phyloP scores from a whole-genome alignment of 768 basidiomycete species.

The Tremella mesenterica region DNA sequence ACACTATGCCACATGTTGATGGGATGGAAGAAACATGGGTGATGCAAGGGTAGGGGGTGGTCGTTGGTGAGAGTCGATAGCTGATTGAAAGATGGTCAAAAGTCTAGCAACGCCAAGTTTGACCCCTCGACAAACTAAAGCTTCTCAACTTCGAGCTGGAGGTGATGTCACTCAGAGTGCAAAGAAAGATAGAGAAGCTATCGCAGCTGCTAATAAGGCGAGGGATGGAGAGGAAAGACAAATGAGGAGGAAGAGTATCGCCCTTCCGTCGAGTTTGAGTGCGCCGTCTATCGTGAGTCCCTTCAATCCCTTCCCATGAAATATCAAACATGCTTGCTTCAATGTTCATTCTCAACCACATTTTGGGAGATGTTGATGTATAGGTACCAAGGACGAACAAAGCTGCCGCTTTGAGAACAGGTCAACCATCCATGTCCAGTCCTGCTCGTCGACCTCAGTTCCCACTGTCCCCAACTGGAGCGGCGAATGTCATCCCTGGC shows the following conservation, averaged over 20 bases:
- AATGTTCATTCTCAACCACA: background rate
- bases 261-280: conserved; percentile 13
- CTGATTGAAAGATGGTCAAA: conserved; percentile 17
- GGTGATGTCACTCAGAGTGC: background rate
- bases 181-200: conserved; percentile 3
- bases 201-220: conserved; percentile 6
- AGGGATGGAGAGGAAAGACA: conserved; percentile 10
- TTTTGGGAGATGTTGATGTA: background rate
- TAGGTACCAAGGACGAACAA: conserved; percentile 20
- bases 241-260: conserved; percentile 18
- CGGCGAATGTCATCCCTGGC: too few species aligned
- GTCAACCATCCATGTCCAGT: background rate
- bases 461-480: background rate
- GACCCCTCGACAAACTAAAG: conserved; percentile 14
- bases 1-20: too few species aligned
- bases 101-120: conserved; percentile 19
- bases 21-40: too few species aligned
- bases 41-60: too few species aligned
- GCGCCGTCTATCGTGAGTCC: conserved; percentile 23
- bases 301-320: background rate
- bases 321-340: too few species aligned
- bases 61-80: background rate
- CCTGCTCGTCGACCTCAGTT: background rate
- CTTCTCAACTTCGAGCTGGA: conserved; percentile 24
- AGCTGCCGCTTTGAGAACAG: conserved; percentile 10